A percentile compares a stretch with the other conserved stretches of the same genome.
Conservation (phyloP, 306 rosid genomes). For the Glycyrrhiza uralensis region DNA sequence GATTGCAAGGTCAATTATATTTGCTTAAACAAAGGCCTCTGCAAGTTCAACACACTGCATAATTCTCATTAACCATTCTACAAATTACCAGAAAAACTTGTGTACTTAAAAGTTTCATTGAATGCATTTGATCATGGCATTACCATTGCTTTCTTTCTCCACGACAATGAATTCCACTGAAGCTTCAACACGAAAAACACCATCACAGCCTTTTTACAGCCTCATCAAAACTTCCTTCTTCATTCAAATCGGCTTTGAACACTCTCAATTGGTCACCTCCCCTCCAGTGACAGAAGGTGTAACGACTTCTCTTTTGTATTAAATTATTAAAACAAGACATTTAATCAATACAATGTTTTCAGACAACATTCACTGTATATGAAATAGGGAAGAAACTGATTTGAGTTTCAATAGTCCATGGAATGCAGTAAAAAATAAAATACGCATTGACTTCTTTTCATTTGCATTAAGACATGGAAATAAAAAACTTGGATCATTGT, state of each 20-base stretch:
- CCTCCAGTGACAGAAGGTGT: slow-evolving; percentile 47
- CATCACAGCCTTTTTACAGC: slow-evolving; percentile 64
- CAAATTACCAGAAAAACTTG: no score
- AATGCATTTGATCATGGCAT: neutral
- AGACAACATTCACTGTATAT: neutral
- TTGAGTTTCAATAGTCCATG: neutral
- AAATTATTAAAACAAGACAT: neutral
- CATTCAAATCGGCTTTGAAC: slow-evolving; percentile 54
- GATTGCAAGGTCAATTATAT: slow-evolving; percentile 55
- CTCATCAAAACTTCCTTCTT: slow-evolving; percentile 72
- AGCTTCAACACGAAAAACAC: slow-evolving; percentile 70
- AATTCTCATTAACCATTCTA: slow-evolving; percentile 29
- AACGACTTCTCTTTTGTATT: slow-evolving; percentile 51
- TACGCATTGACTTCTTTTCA: no score
- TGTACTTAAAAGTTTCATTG: neutral
- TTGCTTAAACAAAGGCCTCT: slow-evolving; percentile 58
- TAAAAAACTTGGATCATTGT: no score
- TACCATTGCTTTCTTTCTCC: slow-evolving; percentile 51
- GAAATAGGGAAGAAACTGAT: neutral
- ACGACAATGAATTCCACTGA: slow-evolving; percentile 52
- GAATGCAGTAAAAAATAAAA: no score
- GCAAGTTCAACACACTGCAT: slow-evolving; percentile 32
- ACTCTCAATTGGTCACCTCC: slow-evolving; percentile 46
- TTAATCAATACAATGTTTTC: neutral
- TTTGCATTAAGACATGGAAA: neutral